A percentile compares a stretch with the other conserved stretches of the same genome.
Conservation (phyloP, 768 basidiomycete genomes). For the Termitomyces sp. region DNA sequence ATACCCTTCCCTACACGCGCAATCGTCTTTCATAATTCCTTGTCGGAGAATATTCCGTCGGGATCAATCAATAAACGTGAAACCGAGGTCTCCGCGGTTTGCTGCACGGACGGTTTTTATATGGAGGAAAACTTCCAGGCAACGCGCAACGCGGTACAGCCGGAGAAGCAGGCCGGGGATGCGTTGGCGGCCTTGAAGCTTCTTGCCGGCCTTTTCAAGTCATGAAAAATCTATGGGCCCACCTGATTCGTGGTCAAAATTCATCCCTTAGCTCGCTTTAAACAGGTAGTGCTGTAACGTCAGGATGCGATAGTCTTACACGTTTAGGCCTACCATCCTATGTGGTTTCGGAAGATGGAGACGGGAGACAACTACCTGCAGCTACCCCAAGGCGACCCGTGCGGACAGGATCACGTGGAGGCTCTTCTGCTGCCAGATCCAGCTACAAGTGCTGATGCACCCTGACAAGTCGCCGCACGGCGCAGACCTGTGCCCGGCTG, state of each 20-base stretch:
- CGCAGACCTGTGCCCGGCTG: background rate
- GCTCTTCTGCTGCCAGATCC: slow-evolving; percentile 2
- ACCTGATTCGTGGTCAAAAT: background rate
- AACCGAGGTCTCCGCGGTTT: slow-evolving; percentile 20
- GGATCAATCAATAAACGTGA: background rate
- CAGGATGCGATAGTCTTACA: background rate
- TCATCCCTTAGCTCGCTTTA: background rate
- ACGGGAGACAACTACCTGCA: no score
- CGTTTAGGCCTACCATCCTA: background rate
- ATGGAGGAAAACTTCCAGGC: slow-evolving; percentile 1
- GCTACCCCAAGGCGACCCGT: background rate
- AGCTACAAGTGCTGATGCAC: background rate
- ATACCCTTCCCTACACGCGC: background rate
- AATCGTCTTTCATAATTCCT: background rate
- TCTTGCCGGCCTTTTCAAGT: background rate
- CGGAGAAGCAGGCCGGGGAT: slow-evolving; percentile 12
- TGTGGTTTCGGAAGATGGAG: no score
- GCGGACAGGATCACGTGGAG: background rate
- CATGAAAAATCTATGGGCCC: background rate
- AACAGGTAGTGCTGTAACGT: background rate
- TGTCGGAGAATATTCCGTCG: background rate
- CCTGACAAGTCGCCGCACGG: background rate
- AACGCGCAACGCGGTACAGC: slow-evolving; percentile 8
- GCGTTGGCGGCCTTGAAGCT: slow-evolving; percentile 3
- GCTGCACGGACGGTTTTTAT: background rate